Evolutionary conservation across 2,329 filamentous ascomycete genomes (phyloP), one percentile per base, ranked within the genome.

Genomic region (Stachybotrys elegans): DNA sequence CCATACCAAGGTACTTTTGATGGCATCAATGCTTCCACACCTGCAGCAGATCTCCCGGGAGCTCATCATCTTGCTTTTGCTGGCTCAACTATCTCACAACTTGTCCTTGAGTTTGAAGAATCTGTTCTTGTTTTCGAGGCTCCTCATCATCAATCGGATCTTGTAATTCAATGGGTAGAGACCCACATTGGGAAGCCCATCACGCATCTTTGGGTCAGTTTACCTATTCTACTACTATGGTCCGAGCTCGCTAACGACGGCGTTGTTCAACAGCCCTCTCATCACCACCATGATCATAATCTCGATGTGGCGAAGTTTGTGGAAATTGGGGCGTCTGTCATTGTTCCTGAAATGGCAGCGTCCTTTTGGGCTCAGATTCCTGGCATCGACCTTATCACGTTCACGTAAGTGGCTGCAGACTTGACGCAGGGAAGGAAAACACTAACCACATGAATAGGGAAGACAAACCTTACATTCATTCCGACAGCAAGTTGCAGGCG

Each of bases 101-200:
- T 49, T 7, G 37, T 52, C 12, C 29, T 45, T 5, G 50, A 51
- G 31, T 45, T 52, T 13, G 48, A 49, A 13, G 45, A 48, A 29
- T 39, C 38, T 4, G 27, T 51, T 6, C 39, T 51, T 5, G 49
- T 51, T 2, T 42, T 45, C 11, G 50, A 51, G 22, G 44, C 48
- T 2, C 50, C 50, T 5, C 50, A 45, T 17, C 50, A 51, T n/a
- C 50, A 51, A 20, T 50, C 48, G 17, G 42, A 48, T 14, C 46
- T 51, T 13, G 40, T 51, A 4, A 48, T 51, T 17, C 43, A 40
- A 38, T 51, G 48, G 46, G 44, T 50, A 20, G 32, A 48, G 29
- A 25, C 48, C 6, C 44, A 32, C 22, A 39, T 51, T 2, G 22
- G 42, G 20, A 51, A 44, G 22, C 44, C 44, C 13, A 45, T 51